Evolutionary conservation across 176 grass and related monocot genomes (phyloP).

Genomic region (Triticum monococcum): DNA sequence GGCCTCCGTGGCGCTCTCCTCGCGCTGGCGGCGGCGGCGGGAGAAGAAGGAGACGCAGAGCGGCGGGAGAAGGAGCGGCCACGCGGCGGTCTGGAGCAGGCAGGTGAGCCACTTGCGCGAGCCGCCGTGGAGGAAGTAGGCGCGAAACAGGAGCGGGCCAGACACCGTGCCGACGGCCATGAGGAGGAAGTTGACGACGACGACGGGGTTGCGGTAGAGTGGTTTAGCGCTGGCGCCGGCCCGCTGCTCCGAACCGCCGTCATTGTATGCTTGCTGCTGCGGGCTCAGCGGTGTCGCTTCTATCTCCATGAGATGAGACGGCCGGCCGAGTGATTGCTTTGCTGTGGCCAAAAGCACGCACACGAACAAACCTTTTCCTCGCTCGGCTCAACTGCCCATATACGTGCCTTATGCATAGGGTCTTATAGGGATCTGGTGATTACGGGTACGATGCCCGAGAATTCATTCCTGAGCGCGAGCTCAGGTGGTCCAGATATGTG

Average conservation of each 20-base stretch:
- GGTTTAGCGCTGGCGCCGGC: background rate
- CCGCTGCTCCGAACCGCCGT: background rate
- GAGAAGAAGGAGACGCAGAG: slow-evolving; percentile 46
- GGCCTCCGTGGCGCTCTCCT: background rate
- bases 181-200: slow-evolving; percentile 52
- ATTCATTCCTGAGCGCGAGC: too few species aligned
- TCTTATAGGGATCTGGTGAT: too few species aligned
- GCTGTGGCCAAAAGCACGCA: too few species aligned
- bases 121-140: slow-evolving; percentile 74
- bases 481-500: too few species aligned
- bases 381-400: too few species aligned
- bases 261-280: slow-evolving; percentile 4
- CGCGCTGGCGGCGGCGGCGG: background rate
- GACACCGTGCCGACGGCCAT: slow-evolving; percentile 51
- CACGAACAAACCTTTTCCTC: too few species aligned
- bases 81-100: slow-evolving; percentile 57
- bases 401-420: too few species aligned
- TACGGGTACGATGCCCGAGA: too few species aligned
- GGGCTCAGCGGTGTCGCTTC: slow-evolving; percentile 22
- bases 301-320: slow-evolving; percentile 44
- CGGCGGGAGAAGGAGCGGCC: slow-evolving; percentile 55
- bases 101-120: slow-evolving; percentile 59
- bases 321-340: too few species aligned
- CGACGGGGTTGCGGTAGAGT: slow-evolving; percentile 22
- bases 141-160: slow-evolving; percentile 56